These are phyloP conservation scores for Alternaria hordeiaustralica DNA, from an alignment of 2,329 filamentous ascomycete species.

Conservation along the genomic window DNA sequence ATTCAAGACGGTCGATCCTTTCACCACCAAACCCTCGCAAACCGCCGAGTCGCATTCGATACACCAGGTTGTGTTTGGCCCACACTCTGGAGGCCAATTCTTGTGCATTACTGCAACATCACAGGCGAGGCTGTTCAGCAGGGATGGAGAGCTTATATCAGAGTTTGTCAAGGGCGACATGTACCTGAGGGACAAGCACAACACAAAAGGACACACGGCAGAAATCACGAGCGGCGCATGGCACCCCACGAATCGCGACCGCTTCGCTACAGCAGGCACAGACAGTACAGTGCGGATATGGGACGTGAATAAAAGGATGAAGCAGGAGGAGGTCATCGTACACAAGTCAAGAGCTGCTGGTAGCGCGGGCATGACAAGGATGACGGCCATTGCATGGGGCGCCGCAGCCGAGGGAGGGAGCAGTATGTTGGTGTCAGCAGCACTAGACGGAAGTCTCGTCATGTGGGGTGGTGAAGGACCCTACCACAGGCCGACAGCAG, in stretches of 20 bases:
- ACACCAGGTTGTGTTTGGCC: slow-evolving; percentile 86
- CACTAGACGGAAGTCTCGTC: slow-evolving; percentile 85
- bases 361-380: slow-evolving; percentile 86
- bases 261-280: slow-evolving; percentile 89
- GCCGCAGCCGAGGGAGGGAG: slow-evolving; percentile 75
- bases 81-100: slow-evolving; percentile 77
- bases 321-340: slow-evolving; percentile 91
- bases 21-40: slow-evolving; percentile 72
- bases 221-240: slow-evolving; percentile 89
- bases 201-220: slow-evolving; percentile 95
- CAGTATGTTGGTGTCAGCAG: slow-evolving; percentile 80
- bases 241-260: slow-evolving; percentile 84
- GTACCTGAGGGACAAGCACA: slow-evolving; percentile 96
- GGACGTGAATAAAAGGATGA: slow-evolving; percentile 90
- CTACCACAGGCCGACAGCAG: slow-evolving; percentile 78
- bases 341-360: slow-evolving; percentile 93
- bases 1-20: slow-evolving; percentile 91
- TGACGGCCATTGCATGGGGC: slow-evolving; percentile 92
- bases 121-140: slow-evolving; percentile 85
- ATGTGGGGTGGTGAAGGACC: slow-evolving; percentile 94
- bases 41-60: slow-evolving; percentile 85
- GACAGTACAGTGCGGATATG: slow-evolving; percentile 96
- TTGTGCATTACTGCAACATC: slow-evolving; percentile 88
- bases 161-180: slow-evolving; percentile 98
- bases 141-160: slow-evolving; percentile 83